Conservation (phyloP, 1,284 basidiomycete genomes). For the Bondarzewia mesenterica region DNA sequence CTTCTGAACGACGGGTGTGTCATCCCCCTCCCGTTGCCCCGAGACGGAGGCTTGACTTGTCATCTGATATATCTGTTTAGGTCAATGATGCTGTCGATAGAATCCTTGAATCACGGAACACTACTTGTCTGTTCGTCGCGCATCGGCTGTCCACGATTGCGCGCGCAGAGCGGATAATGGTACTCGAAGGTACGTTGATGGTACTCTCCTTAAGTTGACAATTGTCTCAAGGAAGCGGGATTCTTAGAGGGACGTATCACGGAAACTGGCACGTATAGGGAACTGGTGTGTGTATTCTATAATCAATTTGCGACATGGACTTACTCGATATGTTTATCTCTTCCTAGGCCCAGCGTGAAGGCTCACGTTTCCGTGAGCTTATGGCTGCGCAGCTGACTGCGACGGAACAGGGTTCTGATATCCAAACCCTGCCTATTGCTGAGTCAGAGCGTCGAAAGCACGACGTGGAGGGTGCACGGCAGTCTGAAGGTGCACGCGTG, state of each 20-base stretch:
- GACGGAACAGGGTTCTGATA: constrained; percentile 19
- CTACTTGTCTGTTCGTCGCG: constrained; percentile 86
- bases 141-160: constrained; percentile 83
- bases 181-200: constrained; percentile 63
- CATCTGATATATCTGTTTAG: constrained; percentile 22
- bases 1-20: constrained; percentile 70
- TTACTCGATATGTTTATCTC: constrained; percentile 2
- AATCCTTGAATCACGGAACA: constrained; percentile 68
- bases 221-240: neutral
- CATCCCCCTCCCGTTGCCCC: neutral
- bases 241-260: constrained; percentile 65
- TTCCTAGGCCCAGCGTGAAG: constrained; percentile 46
- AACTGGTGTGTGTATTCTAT: constrained; percentile 45
- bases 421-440: neutral
- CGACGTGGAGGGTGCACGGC: neutral
- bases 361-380: constrained; percentile 72
- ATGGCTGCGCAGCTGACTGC: constrained; percentile 83
- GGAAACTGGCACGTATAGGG: constrained; percentile 79
- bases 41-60: neutral
- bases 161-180: constrained; percentile 77
- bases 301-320: neutral
- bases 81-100: constrained; percentile 90
- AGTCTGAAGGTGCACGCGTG: too few relatives aligned
- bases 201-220: neutral
- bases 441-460: neutral